Evolutionary conservation across 1,284 basidiomycete genomes (phyloP).

Genomic region (Phylloporus sp.): DNA sequence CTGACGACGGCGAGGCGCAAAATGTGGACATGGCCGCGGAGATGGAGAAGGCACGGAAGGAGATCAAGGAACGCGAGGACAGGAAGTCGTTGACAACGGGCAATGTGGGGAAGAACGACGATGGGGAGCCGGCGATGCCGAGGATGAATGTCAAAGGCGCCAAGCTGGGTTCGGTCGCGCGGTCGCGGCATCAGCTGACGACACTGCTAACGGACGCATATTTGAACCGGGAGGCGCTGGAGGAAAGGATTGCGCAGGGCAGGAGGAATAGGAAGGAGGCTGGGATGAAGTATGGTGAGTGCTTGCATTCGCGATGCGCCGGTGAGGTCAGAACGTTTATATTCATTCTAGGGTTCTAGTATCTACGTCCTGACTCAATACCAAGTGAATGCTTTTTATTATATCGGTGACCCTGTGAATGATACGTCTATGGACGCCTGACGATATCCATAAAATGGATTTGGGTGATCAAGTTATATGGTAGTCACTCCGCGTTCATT

Average conservation of each 20-base stretch:
- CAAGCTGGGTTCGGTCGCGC: constrained; percentile 70
- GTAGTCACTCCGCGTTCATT: no score
- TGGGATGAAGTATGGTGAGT: constrained; percentile 82
- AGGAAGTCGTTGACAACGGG: constrained; percentile 65
- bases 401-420: no score
- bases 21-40: background rate
- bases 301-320: background rate
- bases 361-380: no score
- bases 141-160: constrained; percentile 81
- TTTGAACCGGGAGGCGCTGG: constrained; percentile 73
- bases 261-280: constrained; percentile 80
- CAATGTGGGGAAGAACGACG: constrained; percentile 42
- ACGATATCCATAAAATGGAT: no score
- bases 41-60: constrained; percentile 59
- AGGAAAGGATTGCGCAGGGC: constrained; percentile 83
- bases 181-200: constrained; percentile 74
- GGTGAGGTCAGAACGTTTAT: constrained; percentile 19
- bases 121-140: constrained; percentile 57
- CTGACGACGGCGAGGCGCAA: constrained; percentile 24
- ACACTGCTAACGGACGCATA: constrained; percentile 80
- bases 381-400: no score
- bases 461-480: no score
- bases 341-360: constrained; percentile 45
- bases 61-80: constrained; percentile 72
- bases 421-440: no score